Conservation (phyloP, 106 monocot species). For the Phalaenopsis equestris region DNA sequence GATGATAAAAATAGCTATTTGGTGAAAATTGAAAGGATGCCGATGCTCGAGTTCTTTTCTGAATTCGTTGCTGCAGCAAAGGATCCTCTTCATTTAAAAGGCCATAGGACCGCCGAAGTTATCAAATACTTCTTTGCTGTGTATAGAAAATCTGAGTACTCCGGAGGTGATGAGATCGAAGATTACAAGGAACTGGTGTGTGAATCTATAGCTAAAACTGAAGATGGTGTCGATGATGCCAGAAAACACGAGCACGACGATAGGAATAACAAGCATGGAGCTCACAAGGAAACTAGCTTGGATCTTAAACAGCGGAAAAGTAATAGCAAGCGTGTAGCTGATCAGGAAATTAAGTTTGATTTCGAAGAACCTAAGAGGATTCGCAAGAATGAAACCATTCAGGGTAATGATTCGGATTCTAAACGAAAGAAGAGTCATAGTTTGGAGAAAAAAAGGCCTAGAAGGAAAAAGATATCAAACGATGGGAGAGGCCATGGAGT, state of each 20-base stretch:
- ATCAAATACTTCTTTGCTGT: constrained; percentile 1
- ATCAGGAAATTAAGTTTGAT: neutral
- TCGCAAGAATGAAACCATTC: neutral
- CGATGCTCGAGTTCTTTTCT: neutral
- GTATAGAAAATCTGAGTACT: constrained; percentile 1
- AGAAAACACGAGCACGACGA: neutral
- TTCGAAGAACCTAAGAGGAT: neutral
- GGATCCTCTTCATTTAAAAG: constrained; percentile 11
- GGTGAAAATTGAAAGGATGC: neutral
- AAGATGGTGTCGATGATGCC: neutral
- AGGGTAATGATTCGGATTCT: neutral
- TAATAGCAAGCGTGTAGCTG: neutral
- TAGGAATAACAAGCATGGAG: constrained; percentile 4
- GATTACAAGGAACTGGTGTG: neutral
- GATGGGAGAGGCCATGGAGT: neutral
- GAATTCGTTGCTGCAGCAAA: neutral
- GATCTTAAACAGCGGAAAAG: neutral
- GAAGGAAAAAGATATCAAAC: neutral
- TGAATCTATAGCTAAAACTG: neutral
- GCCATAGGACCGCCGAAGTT: neutral
- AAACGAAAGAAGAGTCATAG: neutral
- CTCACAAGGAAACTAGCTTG: neutral
- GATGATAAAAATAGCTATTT: constrained; percentile 1
- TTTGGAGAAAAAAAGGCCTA: constrained; percentile 1
- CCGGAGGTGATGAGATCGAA: neutral